phyloP scores from a whole-genome alignment of 2,329 filamentous ascomycete genomes.

The Biscogniauxia mediterranea region DNA sequence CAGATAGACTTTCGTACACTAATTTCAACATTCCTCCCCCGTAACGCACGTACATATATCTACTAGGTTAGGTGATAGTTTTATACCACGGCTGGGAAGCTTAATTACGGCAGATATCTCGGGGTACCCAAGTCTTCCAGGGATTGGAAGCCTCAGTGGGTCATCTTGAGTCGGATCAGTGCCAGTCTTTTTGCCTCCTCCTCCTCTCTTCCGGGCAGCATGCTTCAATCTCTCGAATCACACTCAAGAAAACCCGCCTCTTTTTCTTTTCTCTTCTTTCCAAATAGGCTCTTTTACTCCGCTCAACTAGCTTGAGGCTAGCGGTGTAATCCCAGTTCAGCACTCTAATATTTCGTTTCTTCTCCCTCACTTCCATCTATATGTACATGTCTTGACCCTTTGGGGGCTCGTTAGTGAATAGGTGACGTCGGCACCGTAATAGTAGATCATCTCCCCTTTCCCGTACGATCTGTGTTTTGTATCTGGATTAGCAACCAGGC shows the following conservation, averaged over 20 bases:
- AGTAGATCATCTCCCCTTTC: neutral
- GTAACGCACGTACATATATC: neutral
- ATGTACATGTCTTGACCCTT: neutral
- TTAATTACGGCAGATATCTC: neutral
- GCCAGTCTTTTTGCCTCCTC: neutral
- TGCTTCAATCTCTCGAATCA: neutral
- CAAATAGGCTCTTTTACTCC: too few species aligned
- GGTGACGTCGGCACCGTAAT: neutral
- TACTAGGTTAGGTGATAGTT: neutral
- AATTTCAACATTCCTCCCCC: neutral
- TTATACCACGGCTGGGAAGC: neutral
- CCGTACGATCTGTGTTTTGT: neutral
- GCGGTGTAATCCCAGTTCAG: neutral
- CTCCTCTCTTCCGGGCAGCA: neutral
- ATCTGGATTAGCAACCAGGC: neutral
- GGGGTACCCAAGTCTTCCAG: neutral
- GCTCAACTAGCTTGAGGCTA: neutral
- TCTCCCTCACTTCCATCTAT: neutral
- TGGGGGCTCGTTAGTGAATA: neutral
- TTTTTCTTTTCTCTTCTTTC: neutral
- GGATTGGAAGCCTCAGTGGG: neutral
- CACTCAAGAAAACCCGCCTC: neutral
- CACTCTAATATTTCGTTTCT: neutral
- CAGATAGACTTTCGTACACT: neutral
- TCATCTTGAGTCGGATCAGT: neutral